phyloP scores from a whole-genome alignment of 768 basidiomycete species.

The Mycena crocata region DNA sequence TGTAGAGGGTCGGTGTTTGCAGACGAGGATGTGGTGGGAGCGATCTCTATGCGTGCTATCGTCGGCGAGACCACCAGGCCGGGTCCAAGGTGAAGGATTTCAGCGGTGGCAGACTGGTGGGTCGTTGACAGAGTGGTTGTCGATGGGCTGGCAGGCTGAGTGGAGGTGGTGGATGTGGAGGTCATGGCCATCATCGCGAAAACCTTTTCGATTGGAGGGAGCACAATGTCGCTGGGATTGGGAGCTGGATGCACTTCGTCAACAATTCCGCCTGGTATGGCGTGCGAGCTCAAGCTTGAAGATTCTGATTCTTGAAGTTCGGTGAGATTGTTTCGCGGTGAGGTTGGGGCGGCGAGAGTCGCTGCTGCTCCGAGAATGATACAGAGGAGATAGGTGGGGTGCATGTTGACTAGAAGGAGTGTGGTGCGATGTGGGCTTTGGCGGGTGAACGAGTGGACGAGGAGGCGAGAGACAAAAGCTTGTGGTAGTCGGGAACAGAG shows the following conservation, averaged over 20 bases:
- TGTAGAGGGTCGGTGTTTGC: background rate
- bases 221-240: background rate
- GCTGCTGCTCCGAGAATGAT: conserved; percentile 21
- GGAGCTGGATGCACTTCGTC: conserved; percentile 1
- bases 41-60: background rate
- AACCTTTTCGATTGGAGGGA: conserved; percentile 24
- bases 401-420: conserved; percentile 28
- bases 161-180: conserved; percentile 9
- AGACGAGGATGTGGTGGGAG: conserved; percentile 14
- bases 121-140: conserved; percentile 17
- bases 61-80: conserved; percentile 22
- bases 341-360: conserved; percentile 20
- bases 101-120: conserved; percentile 18
- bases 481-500: background rate
- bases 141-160: background rate
- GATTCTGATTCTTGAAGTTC: conserved; percentile 14
- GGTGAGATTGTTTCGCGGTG: background rate
- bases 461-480: conserved; percentile 7
- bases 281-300: conserved; percentile 11
- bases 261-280: background rate
- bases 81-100: conserved; percentile 12
- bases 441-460: conserved; percentile 22
- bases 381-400: conserved; percentile 16
- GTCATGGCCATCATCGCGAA: conserved; percentile 28
- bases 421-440: conserved; percentile 25